Percentiles rank a stretch among this genome's conserved stretches.
phyloP scores from a whole-genome alignment of 2,329 filamentous ascomycete genomes.

The Aspergillus melleus region DNA sequence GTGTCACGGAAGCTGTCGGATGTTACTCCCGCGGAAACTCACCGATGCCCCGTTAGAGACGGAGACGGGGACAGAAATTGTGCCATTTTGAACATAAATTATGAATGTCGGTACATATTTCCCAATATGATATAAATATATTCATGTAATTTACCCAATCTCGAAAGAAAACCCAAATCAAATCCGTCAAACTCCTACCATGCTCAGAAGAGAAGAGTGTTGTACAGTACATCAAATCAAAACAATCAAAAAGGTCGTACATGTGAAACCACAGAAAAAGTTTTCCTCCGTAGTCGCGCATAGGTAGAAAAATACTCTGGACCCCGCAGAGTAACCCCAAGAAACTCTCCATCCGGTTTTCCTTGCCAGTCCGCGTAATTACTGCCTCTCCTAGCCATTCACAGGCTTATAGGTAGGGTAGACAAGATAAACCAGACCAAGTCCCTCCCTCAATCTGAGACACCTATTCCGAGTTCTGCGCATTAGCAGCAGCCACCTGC shows the following conservation, averaged over 20 bases:
- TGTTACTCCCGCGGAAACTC: background rate
- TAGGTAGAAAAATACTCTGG: constrained; percentile 7
- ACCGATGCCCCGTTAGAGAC: background rate
- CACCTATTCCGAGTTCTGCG: constrained; percentile 17
- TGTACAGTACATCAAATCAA: constrained; percentile 33
- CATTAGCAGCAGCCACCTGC: constrained; percentile 13
- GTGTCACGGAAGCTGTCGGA: background rate
- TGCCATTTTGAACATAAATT: background rate
- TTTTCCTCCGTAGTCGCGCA: background rate
- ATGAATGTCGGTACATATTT: background rate
- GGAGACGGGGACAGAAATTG: background rate
- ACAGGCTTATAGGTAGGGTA: background rate
- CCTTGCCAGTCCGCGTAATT: background rate
- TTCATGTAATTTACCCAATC: constrained; percentile 3
- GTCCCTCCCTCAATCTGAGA: too few relatives aligned
- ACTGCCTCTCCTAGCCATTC: background rate
- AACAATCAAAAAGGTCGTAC: constrained; percentile 14
- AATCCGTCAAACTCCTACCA: constrained; percentile 25
- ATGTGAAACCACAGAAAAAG: constrained; percentile 16
- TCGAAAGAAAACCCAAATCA: constrained; percentile 8
- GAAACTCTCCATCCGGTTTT: background rate
- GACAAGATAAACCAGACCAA: background rate
- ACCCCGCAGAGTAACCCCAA: constrained; percentile 3
- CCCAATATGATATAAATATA: constrained; percentile 6
- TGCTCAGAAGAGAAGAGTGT: constrained; percentile 34